Evolutionary conservation across 441 rosid species (phyloP).

Genomic region (Pelargonium cotyledonis): DNA sequence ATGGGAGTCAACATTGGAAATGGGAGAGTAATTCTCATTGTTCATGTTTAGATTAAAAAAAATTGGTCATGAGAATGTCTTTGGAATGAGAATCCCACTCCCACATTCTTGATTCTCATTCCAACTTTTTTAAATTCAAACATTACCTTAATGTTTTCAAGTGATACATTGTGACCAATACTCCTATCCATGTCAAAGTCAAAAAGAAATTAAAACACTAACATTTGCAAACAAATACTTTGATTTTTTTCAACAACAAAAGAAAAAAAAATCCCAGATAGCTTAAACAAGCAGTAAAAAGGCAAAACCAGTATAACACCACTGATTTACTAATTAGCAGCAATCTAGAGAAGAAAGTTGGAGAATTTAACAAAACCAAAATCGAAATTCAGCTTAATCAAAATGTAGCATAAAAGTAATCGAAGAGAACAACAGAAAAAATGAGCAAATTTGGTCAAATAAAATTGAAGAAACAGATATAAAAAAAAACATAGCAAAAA

Average conservation of each 20-base stretch:
- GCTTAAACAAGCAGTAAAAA: neutral
- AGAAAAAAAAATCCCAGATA: neutral
- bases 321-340: neutral
- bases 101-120: no score
- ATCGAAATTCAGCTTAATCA: neutral
- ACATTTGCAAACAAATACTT: neutral
- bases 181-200: neutral
- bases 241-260: no score
- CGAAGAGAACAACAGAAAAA: neutral
- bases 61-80: no score
- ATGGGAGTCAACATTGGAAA: no score
- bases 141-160: neutral
- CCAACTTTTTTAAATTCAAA: neutral
- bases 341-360: neutral
- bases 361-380: neutral
- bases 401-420: neutral
- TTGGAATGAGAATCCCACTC: no score
- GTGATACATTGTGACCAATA: neutral
- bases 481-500: neutral
- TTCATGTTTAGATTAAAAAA: no score
- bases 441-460: neutral
- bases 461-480: neutral
- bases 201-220: conserved; percentile 1
- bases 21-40: no score
- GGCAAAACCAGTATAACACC: neutral